These are phyloP conservation scores for Sungouiella blattae DNA, from an alignment of 805 yeast species.

Conservation along the genomic window DNA sequence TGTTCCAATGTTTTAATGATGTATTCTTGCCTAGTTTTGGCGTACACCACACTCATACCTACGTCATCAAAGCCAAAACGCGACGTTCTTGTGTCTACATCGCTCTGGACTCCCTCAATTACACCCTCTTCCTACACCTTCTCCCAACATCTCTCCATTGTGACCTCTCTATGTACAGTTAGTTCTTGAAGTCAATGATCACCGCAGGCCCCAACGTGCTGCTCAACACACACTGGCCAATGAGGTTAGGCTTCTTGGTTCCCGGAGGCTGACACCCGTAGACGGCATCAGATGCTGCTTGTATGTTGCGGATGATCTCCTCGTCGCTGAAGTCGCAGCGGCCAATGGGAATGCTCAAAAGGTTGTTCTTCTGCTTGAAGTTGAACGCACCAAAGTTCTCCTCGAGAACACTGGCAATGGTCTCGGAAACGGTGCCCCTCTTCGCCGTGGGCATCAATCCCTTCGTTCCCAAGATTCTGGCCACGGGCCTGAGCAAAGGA, in stretches of 20 bases:
- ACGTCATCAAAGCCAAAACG: too few relatives aligned
- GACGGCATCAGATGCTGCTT: conserved; percentile 63
- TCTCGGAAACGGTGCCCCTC: conserved; percentile 80
- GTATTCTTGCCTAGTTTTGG: too few relatives aligned
- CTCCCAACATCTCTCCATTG: too few relatives aligned
- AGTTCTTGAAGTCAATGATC: conserved; percentile 45
- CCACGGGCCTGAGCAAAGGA: conserved; percentile 59
- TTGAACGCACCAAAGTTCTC: conserved; percentile 65
- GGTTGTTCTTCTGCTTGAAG: conserved; percentile 68
- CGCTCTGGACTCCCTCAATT: too few relatives aligned
- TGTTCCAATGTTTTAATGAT: too few relatives aligned
- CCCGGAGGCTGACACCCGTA: conserved; percentile 53
- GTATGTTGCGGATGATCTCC: conserved; percentile 68
- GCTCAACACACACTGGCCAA: conserved; percentile 67
- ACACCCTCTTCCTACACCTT: too few relatives aligned
- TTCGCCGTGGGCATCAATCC: conserved; percentile 86
- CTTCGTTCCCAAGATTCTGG: conserved; percentile 81
- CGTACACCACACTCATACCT: too few relatives aligned
- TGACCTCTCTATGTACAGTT: conserved; percentile 15
- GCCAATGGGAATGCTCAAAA: conserved; percentile 67
- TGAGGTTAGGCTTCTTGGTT: conserved; percentile 60
- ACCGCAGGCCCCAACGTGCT: conserved; percentile 80
- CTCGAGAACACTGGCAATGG: conserved; percentile 51
- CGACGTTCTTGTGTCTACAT: too few relatives aligned
- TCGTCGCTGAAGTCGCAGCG: conserved; percentile 73